phyloP scores from a whole-genome alignment of 768 basidiomycete genomes.

The Pisolithus sp. region DNA sequence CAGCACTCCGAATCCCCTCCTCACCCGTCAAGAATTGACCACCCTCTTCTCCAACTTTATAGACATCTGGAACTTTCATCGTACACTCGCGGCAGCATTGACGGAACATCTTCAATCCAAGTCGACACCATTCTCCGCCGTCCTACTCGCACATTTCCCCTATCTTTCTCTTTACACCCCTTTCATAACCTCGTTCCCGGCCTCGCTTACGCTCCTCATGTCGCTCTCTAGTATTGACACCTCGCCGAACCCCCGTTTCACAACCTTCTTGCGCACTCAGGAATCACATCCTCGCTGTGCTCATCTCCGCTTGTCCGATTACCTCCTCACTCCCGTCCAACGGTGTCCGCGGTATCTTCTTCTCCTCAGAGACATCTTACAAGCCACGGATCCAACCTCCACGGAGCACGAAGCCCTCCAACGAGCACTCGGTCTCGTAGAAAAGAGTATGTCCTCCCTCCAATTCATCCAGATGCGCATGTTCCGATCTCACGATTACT shows the following conservation, averaged over 20 bases:
- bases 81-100: slow-evolving; percentile 61
- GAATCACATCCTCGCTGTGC: slow-evolving; percentile 68
- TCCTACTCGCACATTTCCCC: slow-evolving; percentile 77
- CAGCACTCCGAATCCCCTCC: slow-evolving; percentile 60
- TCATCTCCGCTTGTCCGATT: slow-evolving; percentile 73
- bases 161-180: slow-evolving; percentile 85
- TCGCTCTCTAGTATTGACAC: slow-evolving; percentile 42
- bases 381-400: slow-evolving; percentile 57
- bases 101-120: slow-evolving; percentile 34
- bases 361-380: slow-evolving; percentile 73
- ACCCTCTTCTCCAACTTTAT: slow-evolving; percentile 83
- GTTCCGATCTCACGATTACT: background rate
- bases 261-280: slow-evolving; percentile 54
- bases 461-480: background rate
- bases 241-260: slow-evolving; percentile 42
- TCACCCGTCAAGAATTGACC: slow-evolving; percentile 62
- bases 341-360: slow-evolving; percentile 84
- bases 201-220: slow-evolving; percentile 52
- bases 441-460: slow-evolving; percentile 51
- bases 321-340: slow-evolving; percentile 83
- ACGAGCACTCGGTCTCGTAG: slow-evolving; percentile 57
- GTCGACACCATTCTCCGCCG: slow-evolving; percentile 44
- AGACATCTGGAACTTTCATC: slow-evolving; percentile 88
- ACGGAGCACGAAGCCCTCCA: slow-evolving; percentile 60
- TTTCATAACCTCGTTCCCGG: slow-evolving; percentile 74